These are phyloP conservation scores for Aspergillus sclerotialis DNA, from an alignment of 2,329 filamentous ascomycete genomes.

Conservation along the genomic window DNA sequence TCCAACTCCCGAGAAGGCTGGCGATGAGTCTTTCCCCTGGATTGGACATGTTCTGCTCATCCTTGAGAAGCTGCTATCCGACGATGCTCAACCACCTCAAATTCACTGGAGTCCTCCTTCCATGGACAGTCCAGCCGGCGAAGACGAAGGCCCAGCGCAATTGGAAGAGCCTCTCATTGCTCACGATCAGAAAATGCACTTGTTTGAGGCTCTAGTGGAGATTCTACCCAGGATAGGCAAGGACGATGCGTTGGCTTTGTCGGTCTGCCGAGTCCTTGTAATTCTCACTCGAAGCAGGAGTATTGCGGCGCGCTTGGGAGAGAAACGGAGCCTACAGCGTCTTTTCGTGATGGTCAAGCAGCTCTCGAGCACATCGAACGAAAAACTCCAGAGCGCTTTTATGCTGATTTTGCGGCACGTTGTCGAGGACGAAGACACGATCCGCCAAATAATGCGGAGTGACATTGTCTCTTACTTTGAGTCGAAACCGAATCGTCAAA, in stretches of 20 bases:
- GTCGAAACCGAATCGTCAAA: conserved; percentile 46
- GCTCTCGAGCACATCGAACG: conserved; percentile 69
- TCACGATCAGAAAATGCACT: conserved; percentile 57
- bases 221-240: conserved; percentile 82
- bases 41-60: conserved; percentile 85
- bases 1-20: conserved; percentile 50
- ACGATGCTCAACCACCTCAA: conserved; percentile 74
- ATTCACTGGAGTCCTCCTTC: conserved; percentile 62
- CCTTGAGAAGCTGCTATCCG: conserved; percentile 80
- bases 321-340: conserved; percentile 82
- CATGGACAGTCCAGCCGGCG: conserved; percentile 40
- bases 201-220: conserved; percentile 74
- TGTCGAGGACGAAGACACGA: conserved; percentile 84
- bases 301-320: conserved; percentile 64
- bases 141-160: conserved; percentile 50
- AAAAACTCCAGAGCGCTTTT: conserved; percentile 66
- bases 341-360: conserved; percentile 96
- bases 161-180: conserved; percentile 57
- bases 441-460: conserved; percentile 84
- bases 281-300: conserved; percentile 75
- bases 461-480: conserved; percentile 80
- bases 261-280: conserved; percentile 74
- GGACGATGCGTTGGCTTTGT: conserved; percentile 75
- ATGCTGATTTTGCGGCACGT: conserved; percentile 87
- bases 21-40: conserved; percentile 83